Conservation (phyloP, 108 stramenopile species). For the Epipyxis sp. region DNA sequence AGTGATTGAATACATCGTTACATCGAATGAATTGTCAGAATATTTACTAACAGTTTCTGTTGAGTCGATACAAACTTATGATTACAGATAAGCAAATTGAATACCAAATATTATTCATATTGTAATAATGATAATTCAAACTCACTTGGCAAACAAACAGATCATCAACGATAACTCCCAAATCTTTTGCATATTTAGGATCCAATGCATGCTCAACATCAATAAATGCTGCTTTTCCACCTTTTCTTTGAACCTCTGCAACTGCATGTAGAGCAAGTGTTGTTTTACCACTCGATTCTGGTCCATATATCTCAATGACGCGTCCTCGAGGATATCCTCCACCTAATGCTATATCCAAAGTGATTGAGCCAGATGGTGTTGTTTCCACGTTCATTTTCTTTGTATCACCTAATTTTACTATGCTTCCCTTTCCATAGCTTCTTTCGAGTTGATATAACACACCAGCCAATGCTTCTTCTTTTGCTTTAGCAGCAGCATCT, state of each 20-base stretch:
- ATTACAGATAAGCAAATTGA: no score
- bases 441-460: slow-evolving; percentile 83
- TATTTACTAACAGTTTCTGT: no score
- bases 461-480: slow-evolving; percentile 74
- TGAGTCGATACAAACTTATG: no score
- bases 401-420: slow-evolving; percentile 73
- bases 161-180: slow-evolving; percentile 81
- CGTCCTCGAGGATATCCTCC: slow-evolving; percentile 42
- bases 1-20: no score
- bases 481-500: slow-evolving; percentile 39
- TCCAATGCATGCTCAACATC: slow-evolving; percentile 98
- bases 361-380: slow-evolving; percentile 78
- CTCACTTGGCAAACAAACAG: slow-evolving; percentile 67
- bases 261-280: slow-evolving; percentile 91
- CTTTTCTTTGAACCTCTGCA: slow-evolving; percentile 75
- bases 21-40: no score
- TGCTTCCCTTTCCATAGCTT: slow-evolving; percentile 78
- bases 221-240: slow-evolving; percentile 88
- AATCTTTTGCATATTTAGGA: slow-evolving; percentile 71
- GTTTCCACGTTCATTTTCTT: slow-evolving; percentile 69
- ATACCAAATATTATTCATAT: no score
- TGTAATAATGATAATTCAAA: neutral
- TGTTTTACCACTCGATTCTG: slow-evolving; percentile 89
- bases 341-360: slow-evolving; percentile 64
- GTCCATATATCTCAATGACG: slow-evolving; percentile 88